Evolutionary conservation across 1,284 basidiomycete species (phyloP), one percentile per base, ranked within the genome.

Genomic region (Afroboletus lepidellus): DNA sequence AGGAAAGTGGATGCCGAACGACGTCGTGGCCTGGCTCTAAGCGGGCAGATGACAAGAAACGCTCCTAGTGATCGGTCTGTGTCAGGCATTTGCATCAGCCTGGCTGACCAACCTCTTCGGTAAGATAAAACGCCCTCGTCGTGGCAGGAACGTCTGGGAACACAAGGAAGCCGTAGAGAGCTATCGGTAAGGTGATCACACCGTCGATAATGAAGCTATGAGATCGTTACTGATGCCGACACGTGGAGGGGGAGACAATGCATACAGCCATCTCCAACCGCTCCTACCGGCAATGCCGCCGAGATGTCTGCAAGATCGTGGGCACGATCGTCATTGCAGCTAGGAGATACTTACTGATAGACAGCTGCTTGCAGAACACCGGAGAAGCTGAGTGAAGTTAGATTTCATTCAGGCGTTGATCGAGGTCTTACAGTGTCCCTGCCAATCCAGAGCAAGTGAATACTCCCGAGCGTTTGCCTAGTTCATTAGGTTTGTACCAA

Each of bases 251-350:
- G 50, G 34, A 24, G 24, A 60, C 7, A 44, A 30, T 9, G 70
- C 80, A 59, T 66, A 85, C 76, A 89, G 70, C 88, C 86, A 90
- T 62, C 83, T 75, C 82, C 84, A 90, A 16, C 85, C 84, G 56
- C 80, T 83, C 9, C 83, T 71, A 12, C 84, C 81, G 13, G 71
- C 69, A 38, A 69, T 62, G 2, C 85, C 86, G 50, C 83, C 79
- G 53, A 90, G 72, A 61, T 85, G 75, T 55, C 81, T 54, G 21
- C 39, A 23, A 27, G n/a, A 44, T 45, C 24, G 5, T 49, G 5
- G 18, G 20, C n/a, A 48, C 8, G 12, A 9, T 16, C 2, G 25
- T 16, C 18, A 23, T 20, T 41, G 20, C 3, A 23, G 34, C 41
- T 11, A 32, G 9, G 38, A 24, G 12, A 18, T 5, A 41, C 63